Evolutionary conservation across 148 eudicot genomes (phyloP), one percentile per base, ranked within the genome.

Genomic region (Fagopyrum tataricum): DNA sequence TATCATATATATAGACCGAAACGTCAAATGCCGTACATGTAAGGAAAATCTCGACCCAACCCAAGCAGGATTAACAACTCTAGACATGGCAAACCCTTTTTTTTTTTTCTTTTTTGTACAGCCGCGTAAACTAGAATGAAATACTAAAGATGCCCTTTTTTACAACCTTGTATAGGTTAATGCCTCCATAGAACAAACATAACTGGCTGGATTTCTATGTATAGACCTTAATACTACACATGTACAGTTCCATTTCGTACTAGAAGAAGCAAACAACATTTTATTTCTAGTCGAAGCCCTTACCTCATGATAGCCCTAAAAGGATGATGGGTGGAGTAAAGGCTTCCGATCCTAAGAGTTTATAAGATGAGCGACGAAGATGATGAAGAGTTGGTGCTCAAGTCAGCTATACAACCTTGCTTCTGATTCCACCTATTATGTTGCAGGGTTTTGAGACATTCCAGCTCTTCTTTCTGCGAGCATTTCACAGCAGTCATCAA

Each of bases 381-480:
- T 13, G 42, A 61, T 67, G 6, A n/a, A 20, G 37, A 14, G 53
- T 24, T 31, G 73, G 10, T 18, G 73, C 73, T 71, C 53, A 24
- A 12, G 73, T 71, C 15, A 71, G 58, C 73, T 71, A 56, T 71
- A 71, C 73, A 71, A 71, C 49, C 72, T 8, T 44, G 21, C 13
- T 47, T 24, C 51, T 4, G 0, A 12, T 48, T 46, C 73, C 73
- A 4, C 7, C 56, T 26, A 31, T 2, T 31, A 21, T 21, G 69
- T 43, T 71, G 56, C 56, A 71, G 73, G 73, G 73, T 71, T 47
- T 71, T 24, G 73, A 8, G 73, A 70, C 74, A 46, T 48, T 49
- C 75, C 75, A 6, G 64, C 64, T 52, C 75, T 72, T 66, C 75
- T 72, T 40, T 53, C 75, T 72, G 53, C 17, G 18, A 11, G 13